phyloP scores from a whole-genome alignment of 305 asterid species.

The Solanum aculeatissimum region DNA sequence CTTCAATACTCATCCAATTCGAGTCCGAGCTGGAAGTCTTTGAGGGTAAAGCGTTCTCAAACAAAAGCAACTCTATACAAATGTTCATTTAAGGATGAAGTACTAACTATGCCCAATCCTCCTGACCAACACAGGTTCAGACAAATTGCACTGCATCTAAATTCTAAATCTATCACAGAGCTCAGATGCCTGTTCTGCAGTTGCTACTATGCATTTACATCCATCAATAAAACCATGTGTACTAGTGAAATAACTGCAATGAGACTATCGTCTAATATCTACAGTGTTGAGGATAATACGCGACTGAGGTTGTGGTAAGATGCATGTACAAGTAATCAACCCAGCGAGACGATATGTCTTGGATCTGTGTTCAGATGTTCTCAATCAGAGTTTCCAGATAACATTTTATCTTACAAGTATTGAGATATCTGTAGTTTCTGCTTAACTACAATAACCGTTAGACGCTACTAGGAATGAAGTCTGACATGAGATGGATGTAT shows the following conservation, averaged over 20 bases:
- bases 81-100: not conserved
- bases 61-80: no score
- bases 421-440: not conserved
- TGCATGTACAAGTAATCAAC: not conserved
- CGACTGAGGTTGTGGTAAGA: not conserved
- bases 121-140: not conserved
- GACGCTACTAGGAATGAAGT: not conserved
- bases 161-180: not conserved
- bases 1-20: not conserved
- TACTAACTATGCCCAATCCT: no score
- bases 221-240: not conserved
- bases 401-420: not conserved
- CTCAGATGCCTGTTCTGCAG: not conserved
- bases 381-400: not conserved
- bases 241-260: not conserved
- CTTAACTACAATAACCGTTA: not conserved
- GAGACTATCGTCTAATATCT: not conserved
- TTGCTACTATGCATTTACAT: not conserved
- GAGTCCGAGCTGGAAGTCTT: no score
- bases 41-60: no score
- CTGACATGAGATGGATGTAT: not conserved
- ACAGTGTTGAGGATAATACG: not conserved
- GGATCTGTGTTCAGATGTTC: not conserved
- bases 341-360: not conserved
- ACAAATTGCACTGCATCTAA: not conserved